Evolutionary conservation across 2,329 filamentous ascomycete genomes (phyloP), one percentile per base, ranked within the genome.

Genomic region (Aspergillus sp.): DNA sequence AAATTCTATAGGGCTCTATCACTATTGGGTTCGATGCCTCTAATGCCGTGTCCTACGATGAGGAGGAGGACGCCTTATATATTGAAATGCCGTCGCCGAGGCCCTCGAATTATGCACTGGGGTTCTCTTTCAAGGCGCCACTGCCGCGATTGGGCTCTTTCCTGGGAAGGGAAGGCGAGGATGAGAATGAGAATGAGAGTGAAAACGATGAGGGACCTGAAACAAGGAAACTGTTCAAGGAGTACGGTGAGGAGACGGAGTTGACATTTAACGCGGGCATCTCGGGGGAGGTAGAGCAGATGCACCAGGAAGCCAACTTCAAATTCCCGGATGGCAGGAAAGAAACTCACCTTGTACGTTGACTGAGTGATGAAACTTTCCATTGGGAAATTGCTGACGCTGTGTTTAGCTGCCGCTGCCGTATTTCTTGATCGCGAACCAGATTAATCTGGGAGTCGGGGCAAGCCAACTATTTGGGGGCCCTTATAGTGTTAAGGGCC

Each of bases 21-120:
- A 70, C 70, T 5, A 25, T 80, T 11, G 70, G 71, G 6, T 44
- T 79, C 36, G 69, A 79, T 66, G 76, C 75, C 19, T 65, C 68
- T 3, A 64, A 69, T n/a, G 70, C 74, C 57, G 69, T 78, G 49
- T 64, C 65, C 1, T 66, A 73, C 15, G 70, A 70, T 47, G 60
- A 70, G 56, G 61, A 72, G 11, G 67, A 68, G 8, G 72, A 68
- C 5, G 64, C 72, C 57, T 65, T 73, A 19, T 68, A 68, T 30
- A 52, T 77, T 7, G 62, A 68, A 30, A 53, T 75, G 8, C 74
- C 74, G 21, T 61, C 67, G 1, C 62, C 71, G 3, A 62, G 65
- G 23, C 38, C 70, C 41, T 66, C 65, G 15, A 66, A 67, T 3
- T 72, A 71, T 59, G 69, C 65, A n/a, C 53, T 76, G 32, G 70